A percentile compares a stretch with the other conserved stretches of the same genome.
Evolutionary conservation across 129 eudicot genomes (phyloP).

Genomic region (Solidago caesia): DNA sequence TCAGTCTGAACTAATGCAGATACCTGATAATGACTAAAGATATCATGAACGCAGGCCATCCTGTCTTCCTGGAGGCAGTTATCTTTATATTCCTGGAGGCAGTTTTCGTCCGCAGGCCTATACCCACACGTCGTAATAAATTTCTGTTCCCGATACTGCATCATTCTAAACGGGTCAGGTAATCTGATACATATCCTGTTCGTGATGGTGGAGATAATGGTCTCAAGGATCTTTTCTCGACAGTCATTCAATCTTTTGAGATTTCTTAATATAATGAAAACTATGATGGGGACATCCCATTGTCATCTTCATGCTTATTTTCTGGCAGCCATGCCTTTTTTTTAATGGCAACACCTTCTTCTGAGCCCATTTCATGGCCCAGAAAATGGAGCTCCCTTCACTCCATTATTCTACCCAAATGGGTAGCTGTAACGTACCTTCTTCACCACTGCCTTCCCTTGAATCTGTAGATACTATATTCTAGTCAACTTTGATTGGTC

Average conservation of each 20-base stretch:
- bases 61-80: constrained; percentile 41
- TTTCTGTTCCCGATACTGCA: constrained; percentile 35
- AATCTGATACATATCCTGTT: constrained; percentile 31
- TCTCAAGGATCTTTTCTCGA: constrained; percentile 33
- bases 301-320: constrained; percentile 41
- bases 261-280: constrained; percentile 41
- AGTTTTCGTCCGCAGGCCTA: constrained; percentile 42
- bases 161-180: constrained; percentile 46
- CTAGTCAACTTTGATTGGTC: constrained; percentile 59
- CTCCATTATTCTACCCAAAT: constrained; percentile 78
- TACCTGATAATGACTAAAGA: constrained; percentile 91
- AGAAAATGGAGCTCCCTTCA: constrained; percentile 99
- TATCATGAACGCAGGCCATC: constrained; percentile 78
- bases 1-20: constrained; percentile 32
- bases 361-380: constrained; percentile 63
- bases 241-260: constrained; percentile 36
- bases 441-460: constrained; percentile 78
- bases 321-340: constrained; percentile 86
- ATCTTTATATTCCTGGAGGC: constrained; percentile 51
- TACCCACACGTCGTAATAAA: constrained; percentile 37
- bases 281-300: constrained; percentile 24
- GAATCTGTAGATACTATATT: constrained; percentile 77
- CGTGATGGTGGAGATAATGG: constrained; percentile 37
- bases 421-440: constrained; percentile 60
- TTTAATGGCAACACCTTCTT: constrained; percentile 89